A percentile compares a stretch with the other conserved stretches of the same genome.
phyloP scores from a whole-genome alignment of 495 filamentous ascomycete species.

The Neurospora sp. region DNA sequence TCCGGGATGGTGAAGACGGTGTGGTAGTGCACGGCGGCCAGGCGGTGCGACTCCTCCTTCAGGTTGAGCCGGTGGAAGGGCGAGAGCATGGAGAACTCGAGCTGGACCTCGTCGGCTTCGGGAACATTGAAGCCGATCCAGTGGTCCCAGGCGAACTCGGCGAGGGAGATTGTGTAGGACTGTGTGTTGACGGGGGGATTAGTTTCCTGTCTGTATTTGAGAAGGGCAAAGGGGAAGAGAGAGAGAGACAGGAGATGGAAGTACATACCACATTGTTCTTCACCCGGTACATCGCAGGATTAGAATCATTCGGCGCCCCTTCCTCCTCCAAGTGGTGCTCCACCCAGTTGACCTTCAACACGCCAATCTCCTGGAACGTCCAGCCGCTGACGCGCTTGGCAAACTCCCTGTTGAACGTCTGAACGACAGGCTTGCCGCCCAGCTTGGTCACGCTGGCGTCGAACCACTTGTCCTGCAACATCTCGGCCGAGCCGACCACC shows the following conservation, averaged over 20 bases:
- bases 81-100: constrained; percentile 97
- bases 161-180: constrained; percentile 82
- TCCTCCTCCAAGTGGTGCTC: constrained; percentile 64
- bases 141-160: constrained; percentile 63
- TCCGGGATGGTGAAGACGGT: constrained; percentile 75
- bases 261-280: constrained; percentile 86
- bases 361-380: constrained; percentile 90
- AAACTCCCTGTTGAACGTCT: constrained; percentile 75
- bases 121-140: constrained; percentile 66
- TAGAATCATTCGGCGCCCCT: constrained; percentile 43
- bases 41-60: constrained; percentile 14
- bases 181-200: constrained; percentile 20
- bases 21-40: constrained; percentile 46
- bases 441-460: constrained; percentile 62
- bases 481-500: constrained; percentile 75
- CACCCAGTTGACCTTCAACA: constrained; percentile 74
- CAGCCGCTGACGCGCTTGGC: constrained; percentile 73
- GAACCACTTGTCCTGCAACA: constrained; percentile 86
- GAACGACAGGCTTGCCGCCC: constrained; percentile 34
- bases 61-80: constrained; percentile 92
- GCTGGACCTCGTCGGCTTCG: constrained; percentile 62
- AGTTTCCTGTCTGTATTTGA: not conserved
- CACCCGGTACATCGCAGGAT: constrained; percentile 87
- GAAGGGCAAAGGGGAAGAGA: not conserved
- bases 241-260: not conserved